These are phyloP conservation scores for Scytalidium lignicola DNA, from an alignment of 2,329 filamentous ascomycete genomes.

Conservation along the genomic window DNA sequence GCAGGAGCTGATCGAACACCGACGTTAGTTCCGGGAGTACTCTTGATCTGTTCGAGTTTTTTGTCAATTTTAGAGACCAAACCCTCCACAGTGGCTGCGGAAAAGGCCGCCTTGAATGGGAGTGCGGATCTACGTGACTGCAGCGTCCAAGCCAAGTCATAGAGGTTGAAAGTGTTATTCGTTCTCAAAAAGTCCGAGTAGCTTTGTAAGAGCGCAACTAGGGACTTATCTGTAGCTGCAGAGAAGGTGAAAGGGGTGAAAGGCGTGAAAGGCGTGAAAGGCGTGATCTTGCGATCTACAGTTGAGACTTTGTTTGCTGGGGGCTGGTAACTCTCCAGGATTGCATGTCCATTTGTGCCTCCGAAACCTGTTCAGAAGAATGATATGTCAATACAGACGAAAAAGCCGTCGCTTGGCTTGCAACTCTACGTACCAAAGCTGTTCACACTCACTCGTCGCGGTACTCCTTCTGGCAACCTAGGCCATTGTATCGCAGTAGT, in stretches of 20 bases:
- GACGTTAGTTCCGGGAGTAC: not conserved
- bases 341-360: conserved; percentile 27
- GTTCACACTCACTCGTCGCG: conserved; percentile 17
- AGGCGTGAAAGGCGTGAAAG: no score
- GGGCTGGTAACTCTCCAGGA: conserved; percentile 27
- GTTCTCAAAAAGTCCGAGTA: no score
- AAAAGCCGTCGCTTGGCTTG: no score
- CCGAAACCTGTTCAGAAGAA: no score
- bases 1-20: conserved; percentile 1
- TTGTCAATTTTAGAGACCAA: conserved; percentile 7
- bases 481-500: no score
- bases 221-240: not conserved
- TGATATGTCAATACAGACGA: no score
- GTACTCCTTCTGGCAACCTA: conserved; percentile 10
- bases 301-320: no score
- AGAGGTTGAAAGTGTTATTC: no score
- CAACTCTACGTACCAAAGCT: conserved; percentile 41
- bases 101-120: conserved; percentile 1
- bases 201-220: no score
- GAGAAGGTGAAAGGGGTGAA: no score
- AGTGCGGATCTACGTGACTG: conserved; percentile 1
- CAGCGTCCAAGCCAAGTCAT: conserved; percentile 6
- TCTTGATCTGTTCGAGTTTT: not conserved
- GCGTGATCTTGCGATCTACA: no score
- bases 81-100: conserved; percentile 5